Evolutionary conservation across 2,329 filamentous ascomycete species (phyloP).

Genomic region (Bipolaris zeicola): DNA sequence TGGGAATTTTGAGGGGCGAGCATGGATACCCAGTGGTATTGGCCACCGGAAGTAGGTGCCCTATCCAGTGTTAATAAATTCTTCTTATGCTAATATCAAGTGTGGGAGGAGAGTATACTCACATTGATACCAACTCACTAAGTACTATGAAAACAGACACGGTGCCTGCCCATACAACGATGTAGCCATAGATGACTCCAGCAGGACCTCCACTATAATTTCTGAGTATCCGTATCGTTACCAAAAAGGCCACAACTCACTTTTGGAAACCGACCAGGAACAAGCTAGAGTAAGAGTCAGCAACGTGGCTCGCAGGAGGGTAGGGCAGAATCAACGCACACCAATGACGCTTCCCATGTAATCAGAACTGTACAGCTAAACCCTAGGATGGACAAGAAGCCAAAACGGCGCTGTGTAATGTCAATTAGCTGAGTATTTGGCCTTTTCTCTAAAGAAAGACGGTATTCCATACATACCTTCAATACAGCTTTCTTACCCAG

Average conservation of each 20-base stretch:
- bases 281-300: slow-evolving; percentile 22
- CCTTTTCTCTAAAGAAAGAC: not conserved
- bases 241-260: slow-evolving; percentile 11
- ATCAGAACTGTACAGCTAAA: slow-evolving; percentile 38
- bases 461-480: slow-evolving; percentile 17
- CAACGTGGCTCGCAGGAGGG: not conserved
- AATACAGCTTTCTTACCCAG: slow-evolving; percentile 33
- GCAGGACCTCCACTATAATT: slow-evolving; percentile 34
- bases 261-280: slow-evolving; percentile 27
- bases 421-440: not conserved
- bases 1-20: slow-evolving; percentile 47
- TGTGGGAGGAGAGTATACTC: not conserved
- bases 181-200: slow-evolving; percentile 40
- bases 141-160: slow-evolving; percentile 35
- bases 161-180: slow-evolving; percentile 37
- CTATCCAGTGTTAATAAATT: not conserved
- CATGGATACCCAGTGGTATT: slow-evolving; percentile 48
- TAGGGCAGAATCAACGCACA: slow-evolving; percentile 18
- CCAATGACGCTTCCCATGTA: slow-evolving; percentile 36
- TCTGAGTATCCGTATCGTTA: slow-evolving; percentile 1
- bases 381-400: slow-evolving; percentile 34
- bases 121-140: slow-evolving; percentile 45
- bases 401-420: slow-evolving; percentile 31
- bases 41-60: slow-evolving; percentile 42
- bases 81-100: no score